phyloP scores from a whole-genome alignment of 2,329 filamentous ascomycete species.

The Alternaria triticina region DNA sequence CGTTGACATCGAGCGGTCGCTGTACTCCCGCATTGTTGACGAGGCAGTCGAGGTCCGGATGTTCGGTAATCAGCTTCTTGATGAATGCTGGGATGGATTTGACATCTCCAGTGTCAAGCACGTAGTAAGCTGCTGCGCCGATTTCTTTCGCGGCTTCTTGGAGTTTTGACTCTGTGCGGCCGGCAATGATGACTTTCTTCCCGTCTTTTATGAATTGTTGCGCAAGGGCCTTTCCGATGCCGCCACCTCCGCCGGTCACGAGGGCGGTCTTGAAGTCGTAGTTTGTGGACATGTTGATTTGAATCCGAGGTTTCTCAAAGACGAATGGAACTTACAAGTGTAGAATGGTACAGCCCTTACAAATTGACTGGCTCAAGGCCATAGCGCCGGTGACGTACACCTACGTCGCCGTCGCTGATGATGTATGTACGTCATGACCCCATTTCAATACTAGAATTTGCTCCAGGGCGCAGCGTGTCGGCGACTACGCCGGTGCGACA shows the following conservation, averaged over 20 bases:
- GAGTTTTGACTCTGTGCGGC: conserved; percentile 63
- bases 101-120: conserved; percentile 58
- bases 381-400: not conserved
- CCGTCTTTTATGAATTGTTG: conserved; percentile 53
- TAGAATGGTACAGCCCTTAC: no score
- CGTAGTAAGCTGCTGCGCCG: conserved; percentile 59
- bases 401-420: not conserved
- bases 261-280: conserved; percentile 55
- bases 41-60: conserved; percentile 64
- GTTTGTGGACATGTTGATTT: conserved; percentile 23
- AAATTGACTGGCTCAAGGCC: not conserved
- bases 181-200: conserved; percentile 61
- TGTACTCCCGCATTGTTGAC: conserved; percentile 68
- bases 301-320: not conserved
- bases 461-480: not conserved
- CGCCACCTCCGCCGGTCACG: conserved; percentile 55
- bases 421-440: conserved; percentile 1
- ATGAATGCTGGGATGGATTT: conserved; percentile 55
- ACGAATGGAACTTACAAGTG: not conserved
- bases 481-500: not conserved
- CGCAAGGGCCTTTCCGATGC: conserved; percentile 59
- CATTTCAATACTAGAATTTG: not conserved
- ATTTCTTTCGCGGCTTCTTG: conserved; percentile 53
- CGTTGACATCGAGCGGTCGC: conserved; percentile 57
- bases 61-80: conserved; percentile 53